Evolutionary conservation across 2,329 filamentous ascomycete species (phyloP).

Genomic region (Lojkania enalia): DNA sequence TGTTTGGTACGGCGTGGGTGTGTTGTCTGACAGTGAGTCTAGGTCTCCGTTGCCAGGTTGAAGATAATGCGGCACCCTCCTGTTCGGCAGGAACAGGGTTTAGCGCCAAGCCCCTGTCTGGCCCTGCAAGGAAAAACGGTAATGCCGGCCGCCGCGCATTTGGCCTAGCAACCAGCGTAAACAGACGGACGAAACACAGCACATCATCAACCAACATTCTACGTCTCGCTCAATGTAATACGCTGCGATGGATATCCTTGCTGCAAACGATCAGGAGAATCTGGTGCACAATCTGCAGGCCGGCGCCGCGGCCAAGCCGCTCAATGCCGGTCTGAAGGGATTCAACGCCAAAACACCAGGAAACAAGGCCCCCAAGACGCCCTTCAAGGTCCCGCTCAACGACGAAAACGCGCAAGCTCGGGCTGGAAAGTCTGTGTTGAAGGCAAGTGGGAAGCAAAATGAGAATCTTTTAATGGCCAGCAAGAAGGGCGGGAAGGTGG

Average conservation of each 20-base stretch:
- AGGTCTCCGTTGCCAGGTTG: constrained; percentile 24
- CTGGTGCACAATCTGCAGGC: constrained; percentile 74
- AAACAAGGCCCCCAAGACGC: constrained; percentile 76
- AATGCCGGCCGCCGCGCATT: constrained; percentile 3
- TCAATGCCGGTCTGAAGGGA: constrained; percentile 66
- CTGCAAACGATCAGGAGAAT: constrained; percentile 84
- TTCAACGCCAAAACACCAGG: constrained; percentile 78
- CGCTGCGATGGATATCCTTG: constrained; percentile 66
- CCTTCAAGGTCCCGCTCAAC: constrained; percentile 74
- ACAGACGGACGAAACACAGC: constrained; percentile 17
- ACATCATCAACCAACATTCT: constrained; percentile 6
- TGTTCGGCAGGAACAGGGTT: not conserved
- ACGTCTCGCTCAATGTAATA: constrained; percentile 38
- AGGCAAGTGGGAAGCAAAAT: constrained; percentile 60
- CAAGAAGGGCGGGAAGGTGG: constrained; percentile 57
- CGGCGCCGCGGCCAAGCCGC: constrained; percentile 69
- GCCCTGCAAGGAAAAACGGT: constrained; percentile 4
- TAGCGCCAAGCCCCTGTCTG: not conserved
- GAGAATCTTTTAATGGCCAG: constrained; percentile 57
- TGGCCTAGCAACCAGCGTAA: constrained; percentile 36
- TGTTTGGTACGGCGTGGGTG: constrained; percentile 14
- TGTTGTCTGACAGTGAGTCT: constrained; percentile 31
- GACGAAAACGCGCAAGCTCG: constrained; percentile 80
- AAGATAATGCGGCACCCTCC: constrained; percentile 27
- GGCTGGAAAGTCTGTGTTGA: constrained; percentile 62